Percentiles rank a stretch among this genome's conserved stretches.
Conservation (phyloP, 2,329 filamentous ascomycete species). For the Trichoderma guizhouense region DNA sequence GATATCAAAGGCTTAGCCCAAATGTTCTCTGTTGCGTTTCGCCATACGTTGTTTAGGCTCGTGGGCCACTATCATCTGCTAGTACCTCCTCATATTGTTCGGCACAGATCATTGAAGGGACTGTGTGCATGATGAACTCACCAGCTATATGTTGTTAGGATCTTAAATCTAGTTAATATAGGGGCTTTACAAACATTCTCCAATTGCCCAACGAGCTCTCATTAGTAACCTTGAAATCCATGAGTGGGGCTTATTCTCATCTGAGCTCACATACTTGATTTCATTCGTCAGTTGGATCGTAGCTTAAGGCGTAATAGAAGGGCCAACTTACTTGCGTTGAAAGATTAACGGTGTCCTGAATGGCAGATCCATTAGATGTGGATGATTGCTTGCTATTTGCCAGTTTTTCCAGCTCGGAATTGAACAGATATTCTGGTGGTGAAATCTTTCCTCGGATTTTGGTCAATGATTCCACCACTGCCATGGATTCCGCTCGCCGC, state of each 20-base stretch:
- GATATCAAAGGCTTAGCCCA: neutral
- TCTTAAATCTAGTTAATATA: neutral
- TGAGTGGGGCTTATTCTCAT: neutral
- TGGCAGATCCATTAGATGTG: rapidly evolving
- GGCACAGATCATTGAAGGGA: neutral
- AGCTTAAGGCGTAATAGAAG: neutral
- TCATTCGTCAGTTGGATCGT: neutral
- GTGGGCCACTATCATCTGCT: neutral
- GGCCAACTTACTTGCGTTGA: neutral
- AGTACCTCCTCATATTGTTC: neutral
- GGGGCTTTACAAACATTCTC: neutral
- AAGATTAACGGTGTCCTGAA: rapidly evolving
- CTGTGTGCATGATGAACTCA: neutral
- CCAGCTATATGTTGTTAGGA: neutral
- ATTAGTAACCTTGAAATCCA: neutral
- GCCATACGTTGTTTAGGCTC: neutral
- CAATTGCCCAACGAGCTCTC: neutral
- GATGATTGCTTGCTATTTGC: neutral
- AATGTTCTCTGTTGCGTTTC: neutral
- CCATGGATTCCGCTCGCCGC: neutral
- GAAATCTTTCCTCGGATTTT: neutral
- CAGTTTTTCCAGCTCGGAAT: neutral
- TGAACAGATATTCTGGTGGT: neutral
- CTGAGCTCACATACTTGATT: neutral
- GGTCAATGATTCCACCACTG: neutral